Base-by-base conservation (phyloP, 2,329 filamentous ascomycete species). In the Cladophialophora yegresii region DNA sequence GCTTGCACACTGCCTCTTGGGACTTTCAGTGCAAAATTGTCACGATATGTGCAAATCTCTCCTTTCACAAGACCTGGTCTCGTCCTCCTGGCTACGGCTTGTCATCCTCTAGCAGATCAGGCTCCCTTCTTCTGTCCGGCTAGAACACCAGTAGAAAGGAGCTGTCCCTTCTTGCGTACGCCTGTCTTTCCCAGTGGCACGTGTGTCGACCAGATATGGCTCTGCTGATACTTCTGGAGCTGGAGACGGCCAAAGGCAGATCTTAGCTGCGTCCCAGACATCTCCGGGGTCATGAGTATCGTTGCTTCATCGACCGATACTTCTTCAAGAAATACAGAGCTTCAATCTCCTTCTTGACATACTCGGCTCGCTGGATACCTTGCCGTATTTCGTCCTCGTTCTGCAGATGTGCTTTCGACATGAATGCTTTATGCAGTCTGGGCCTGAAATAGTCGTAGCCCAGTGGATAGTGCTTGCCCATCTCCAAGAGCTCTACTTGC, bases 291-390 rank as follows among this genome's bases (percentile, higher is more conserved):
- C 51, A 54, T n/a, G 65, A 65, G 56, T 64, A 65, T 13, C 66
- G 64, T 16, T 66, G 61, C 45, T 68, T 72, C 64, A 68, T 68
- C 47, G 67, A 47, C 7, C 62, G 64, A 53, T 66, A 68, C 51
- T 67, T 68, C 36, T 62, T 64, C 32, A 67, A 61, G 28, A 65
- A 63, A 53, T 85, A 97, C 91, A 98, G 76, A 20, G 92, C 89
- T 79, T 97, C 93, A 66, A 98, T 91, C 76, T 97, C 93, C 83
- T 96, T 97, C 78, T 91, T 96, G 3, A 98, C 92, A 77, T 90
- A 97, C 70, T 96, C 86, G 0, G 92, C 93, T 65, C 89, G 83
- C 47, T 85, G 83, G 62, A 99, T 91, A 0, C 87, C 90, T 65
- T 87, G 83, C 49, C 82, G 83, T 56, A 99, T 97, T 72, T 91